Base-by-base conservation (phyloP, 768 basidiomycete species). In the Lentinula detonsa region DNA sequence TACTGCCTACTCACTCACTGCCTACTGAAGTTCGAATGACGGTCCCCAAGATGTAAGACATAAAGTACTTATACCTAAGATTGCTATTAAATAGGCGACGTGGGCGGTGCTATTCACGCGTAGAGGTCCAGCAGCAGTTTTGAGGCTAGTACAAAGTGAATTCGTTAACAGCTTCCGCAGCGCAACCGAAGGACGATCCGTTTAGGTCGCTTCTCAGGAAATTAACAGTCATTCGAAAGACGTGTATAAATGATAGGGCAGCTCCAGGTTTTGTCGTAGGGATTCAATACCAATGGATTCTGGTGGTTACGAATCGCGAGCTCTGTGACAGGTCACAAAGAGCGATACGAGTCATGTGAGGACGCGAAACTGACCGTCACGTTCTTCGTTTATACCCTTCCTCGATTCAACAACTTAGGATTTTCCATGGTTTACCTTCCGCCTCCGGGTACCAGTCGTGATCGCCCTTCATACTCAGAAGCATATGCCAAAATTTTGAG, bases 401-500 rank as follows among this genome's bases (percentile, higher is more conserved):
- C 23, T 50, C n/a, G n/a, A 52, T 18, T 37, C 34, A 10, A 39
- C 18, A 0, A 10, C 23, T n/a, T 5, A 16, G 10, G 15, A 5
- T 18, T 35, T 31, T 23, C 42, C 16, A 87, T 87, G 86, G 88
- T 86, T 60, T 88, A 81, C 67, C 77, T 93, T 43, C 81, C 85
- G 48, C 88, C 89, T 2, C 91, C 91, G 15, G 4, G 74, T 84
- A 78, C 83, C 2, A 74, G 80, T 10, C 77, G 80, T 6, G 15
- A 54, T 11, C 33, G 35, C 18, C 76, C 80, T 2, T 90, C 90
- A 3, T 93, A 93, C 69, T 81, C 79, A 15, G 81, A 88, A 63
- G 86, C 90, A 2, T 94, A 94, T 73, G 75, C 78, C 42, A 80
- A 78, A 50, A 91, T 94, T 59, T 75, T 94, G n/a, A 78, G 83